These are phyloP conservation scores for Jamesozyma jinghongensis DNA, from an alignment of 805 yeast species.

Conservation along the genomic window DNA sequence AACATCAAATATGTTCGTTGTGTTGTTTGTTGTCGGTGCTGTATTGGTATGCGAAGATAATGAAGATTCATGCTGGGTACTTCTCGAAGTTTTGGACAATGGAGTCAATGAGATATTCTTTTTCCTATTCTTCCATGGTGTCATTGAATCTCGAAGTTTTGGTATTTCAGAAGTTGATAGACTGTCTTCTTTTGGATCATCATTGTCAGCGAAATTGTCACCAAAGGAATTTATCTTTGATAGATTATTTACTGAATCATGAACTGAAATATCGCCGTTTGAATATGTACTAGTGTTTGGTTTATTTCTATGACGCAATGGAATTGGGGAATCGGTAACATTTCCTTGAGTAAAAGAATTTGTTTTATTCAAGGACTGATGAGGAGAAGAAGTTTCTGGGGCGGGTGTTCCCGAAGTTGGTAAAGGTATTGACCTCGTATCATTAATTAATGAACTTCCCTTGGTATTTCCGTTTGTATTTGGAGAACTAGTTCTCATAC, in stretches of 20 bases:
- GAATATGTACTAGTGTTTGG: background rate
- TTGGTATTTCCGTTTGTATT: no score
- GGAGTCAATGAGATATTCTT: no score
- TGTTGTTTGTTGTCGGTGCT: background rate
- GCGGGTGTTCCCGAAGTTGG: no score
- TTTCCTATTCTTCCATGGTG: conserved; percentile 29
- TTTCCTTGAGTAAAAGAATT: no score
- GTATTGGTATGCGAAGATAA: background rate
- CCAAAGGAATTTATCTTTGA: background rate
- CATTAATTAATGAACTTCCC: no score
- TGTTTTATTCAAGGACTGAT: no score
- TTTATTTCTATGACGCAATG: background rate
- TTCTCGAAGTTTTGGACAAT: no score
- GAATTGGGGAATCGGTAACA: background rate
- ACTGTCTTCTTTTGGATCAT: conserved; percentile 1
- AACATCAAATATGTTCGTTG: background rate
- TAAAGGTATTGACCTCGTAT: no score
- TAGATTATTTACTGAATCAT: background rate
- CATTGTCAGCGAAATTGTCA: conserved; percentile 1
- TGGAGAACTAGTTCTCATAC: no score
- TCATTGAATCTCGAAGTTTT: conserved; percentile 28
- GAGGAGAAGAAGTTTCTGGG: no score
- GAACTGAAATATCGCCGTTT: background rate
- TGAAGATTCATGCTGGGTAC: background rate
- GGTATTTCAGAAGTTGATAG: conserved; percentile 25